Evolutionary conservation across 768 basidiomycete genomes (phyloP), one percentile per base, ranked within the genome.

Genomic region (Dendrothele bispora): DNA sequence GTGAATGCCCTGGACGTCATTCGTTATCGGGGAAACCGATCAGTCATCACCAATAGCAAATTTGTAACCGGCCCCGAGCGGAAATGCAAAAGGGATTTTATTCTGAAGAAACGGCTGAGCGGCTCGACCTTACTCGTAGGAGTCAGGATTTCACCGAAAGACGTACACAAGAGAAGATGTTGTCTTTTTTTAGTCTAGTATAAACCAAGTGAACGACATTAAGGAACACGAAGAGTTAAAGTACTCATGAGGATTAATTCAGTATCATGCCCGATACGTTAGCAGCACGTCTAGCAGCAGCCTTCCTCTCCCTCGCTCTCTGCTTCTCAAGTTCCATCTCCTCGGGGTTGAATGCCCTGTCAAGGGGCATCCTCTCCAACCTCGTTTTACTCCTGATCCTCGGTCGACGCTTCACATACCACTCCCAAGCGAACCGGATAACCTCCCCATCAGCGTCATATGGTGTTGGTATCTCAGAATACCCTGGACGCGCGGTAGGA

Each of bases 401-500:
- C 3, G 88, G 81, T 22, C 88, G 75, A 42, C 80, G 72, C 64
- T 83, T 75, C 51, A 83, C 77, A 59, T 93, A 97, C 91, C 91
- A 98, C 68, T 95, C 95, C 97, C 97, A 99, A 3, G 91, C 87
- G 49, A 91, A 79, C 48, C 91, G 84, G 51, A 98, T 79, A 11
- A 97, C 75, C 54, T 95, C 90, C 15, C 97, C 97, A 59, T 97
- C 95, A 0, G 97, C 94, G 53, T 95, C 92, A 65, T 88, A 98
- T 2, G 97, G 97, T 4, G 90, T 91, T 5, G 95, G 92, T 29
- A 99, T 88, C 66, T 99, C 97, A 14, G 88, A 91, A 69, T 95
- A 94, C 5, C 90, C 90, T 0, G 94, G 91, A n/a, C 93, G 83
- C 0, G 95, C 97, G 0, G 95, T 97, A 7, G 97, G 97, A 59